phyloP scores from a whole-genome alignment of 148 eudicot genomes.

The Amaranthus palmeri region DNA sequence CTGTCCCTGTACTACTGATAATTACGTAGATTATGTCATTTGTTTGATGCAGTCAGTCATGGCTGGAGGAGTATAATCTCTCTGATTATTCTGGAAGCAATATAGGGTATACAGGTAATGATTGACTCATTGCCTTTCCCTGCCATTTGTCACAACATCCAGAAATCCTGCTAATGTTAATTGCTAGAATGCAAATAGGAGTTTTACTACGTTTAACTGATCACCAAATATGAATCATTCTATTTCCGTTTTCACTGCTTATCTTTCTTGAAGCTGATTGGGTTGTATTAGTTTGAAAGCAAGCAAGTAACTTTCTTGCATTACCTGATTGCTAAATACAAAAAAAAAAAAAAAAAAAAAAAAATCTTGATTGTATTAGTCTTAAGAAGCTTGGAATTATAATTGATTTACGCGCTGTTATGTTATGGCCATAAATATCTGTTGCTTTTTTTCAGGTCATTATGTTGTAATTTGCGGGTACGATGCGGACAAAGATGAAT shows the following conservation, averaged over 20 bases:
- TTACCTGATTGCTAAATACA: background rate
- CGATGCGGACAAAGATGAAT: constrained; percentile 69
- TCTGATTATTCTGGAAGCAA: constrained; percentile 47
- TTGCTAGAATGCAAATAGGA: background rate
- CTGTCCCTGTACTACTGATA: background rate
- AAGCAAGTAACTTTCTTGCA: background rate
- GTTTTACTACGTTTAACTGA: background rate
- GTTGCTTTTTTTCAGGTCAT: constrained; percentile 56
- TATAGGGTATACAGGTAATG: constrained; percentile 73
- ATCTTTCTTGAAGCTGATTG: background rate
- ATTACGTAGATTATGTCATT: constrained; percentile 14
- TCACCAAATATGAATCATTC: background rate
- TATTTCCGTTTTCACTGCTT: background rate
- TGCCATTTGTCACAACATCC: background rate
- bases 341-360: no score
- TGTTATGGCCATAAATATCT: constrained; percentile 5
- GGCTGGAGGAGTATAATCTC: constrained; percentile 53
- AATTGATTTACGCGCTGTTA: background rate
- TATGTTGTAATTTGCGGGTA: constrained; percentile 90
- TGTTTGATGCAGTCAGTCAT: constrained; percentile 47
- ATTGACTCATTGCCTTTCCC: background rate
- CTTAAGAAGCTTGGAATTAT: background rate
- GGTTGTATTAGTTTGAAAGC: no score
- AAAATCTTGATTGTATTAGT: background rate
- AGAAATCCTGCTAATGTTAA: background rate